Evolutionary conservation across 768 basidiomycete species (phyloP).

Genomic region (Pleurotus salmoneostramineus): DNA sequence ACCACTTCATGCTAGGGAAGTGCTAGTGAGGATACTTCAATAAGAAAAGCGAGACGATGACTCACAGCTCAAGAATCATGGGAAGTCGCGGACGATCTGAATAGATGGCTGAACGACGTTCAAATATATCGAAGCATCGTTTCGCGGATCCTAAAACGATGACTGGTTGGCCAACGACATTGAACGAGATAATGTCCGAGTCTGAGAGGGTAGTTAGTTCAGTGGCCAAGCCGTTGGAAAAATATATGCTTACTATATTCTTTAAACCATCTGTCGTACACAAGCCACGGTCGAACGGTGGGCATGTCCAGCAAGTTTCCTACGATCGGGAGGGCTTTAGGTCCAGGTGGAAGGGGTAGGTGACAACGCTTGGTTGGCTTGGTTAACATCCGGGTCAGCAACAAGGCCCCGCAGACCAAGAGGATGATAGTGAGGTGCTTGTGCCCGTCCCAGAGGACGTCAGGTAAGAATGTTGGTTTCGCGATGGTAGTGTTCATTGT

Average conservation of each 20-base stretch:
- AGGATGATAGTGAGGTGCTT: neutral
- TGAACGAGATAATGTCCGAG: constrained; percentile 23
- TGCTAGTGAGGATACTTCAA: neutral
- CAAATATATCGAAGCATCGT: constrained; percentile 20
- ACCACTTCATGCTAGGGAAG: constrained; percentile 1
- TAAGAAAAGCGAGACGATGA: neutral
- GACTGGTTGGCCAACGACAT: constrained; percentile 16
- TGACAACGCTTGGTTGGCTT: neutral
- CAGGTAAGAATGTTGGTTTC: neutral
- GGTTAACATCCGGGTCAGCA: neutral
- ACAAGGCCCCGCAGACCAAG: neutral
- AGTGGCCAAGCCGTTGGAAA: neutral
- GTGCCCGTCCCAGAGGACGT: neutral
- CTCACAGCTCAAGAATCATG: constrained; percentile 16
- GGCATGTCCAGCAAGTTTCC: constrained; percentile 34
- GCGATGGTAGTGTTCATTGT: too few species aligned
- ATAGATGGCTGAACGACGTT: constrained; percentile 21
- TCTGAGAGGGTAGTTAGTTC: neutral
- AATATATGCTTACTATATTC: constrained; percentile 24
- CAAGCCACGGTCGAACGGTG: constrained; percentile 23
- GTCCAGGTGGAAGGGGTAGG: constrained; percentile 29
- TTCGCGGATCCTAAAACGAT: constrained; percentile 19
- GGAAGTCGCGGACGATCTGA: constrained; percentile 19
- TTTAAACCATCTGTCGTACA: constrained; percentile 31
- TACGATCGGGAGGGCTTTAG: constrained; percentile 27